Evolutionary conservation across 2,329 filamentous ascomycete genomes (phyloP).

Genomic region (Fusarium sp.): DNA sequence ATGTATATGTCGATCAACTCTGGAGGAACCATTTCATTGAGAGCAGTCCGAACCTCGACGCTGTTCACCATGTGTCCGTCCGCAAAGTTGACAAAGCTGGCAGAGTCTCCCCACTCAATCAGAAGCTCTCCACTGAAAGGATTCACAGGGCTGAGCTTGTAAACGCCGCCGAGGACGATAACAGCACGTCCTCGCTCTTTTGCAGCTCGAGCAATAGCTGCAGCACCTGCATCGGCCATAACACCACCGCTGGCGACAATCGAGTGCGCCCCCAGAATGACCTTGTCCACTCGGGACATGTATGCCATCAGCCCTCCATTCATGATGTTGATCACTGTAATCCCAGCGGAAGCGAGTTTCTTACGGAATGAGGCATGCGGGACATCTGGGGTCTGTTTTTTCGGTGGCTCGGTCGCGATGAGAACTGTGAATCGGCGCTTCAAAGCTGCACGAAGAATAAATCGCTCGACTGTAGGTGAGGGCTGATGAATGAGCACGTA

Average conservation of each 20-base stretch:
- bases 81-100: slow-evolving; percentile 79
- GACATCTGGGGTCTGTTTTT: slow-evolving; percentile 51
- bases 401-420: slow-evolving; percentile 74
- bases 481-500: slow-evolving; percentile 91
- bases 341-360: slow-evolving; percentile 80
- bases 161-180: slow-evolving; percentile 89
- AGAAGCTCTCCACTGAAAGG: slow-evolving; percentile 84
- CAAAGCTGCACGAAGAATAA: slow-evolving; percentile 85
- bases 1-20: slow-evolving; percentile 85
- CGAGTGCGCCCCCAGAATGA: slow-evolving; percentile 87
- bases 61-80: slow-evolving; percentile 83
- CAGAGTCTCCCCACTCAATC: slow-evolving; percentile 87
- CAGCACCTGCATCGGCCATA: slow-evolving; percentile 85
- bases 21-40: slow-evolving; percentile 85
- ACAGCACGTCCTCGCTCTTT: slow-evolving; percentile 85
- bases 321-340: slow-evolving; percentile 84
- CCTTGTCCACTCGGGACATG: slow-evolving; percentile 96
- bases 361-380: slow-evolving; percentile 74
- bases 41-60: slow-evolving; percentile 80
- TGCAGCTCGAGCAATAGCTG: slow-evolving; percentile 85
- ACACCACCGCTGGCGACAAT: slow-evolving; percentile 91
- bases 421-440: slow-evolving; percentile 95
- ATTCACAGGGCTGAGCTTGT: slow-evolving; percentile 92
- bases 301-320: slow-evolving; percentile 90
- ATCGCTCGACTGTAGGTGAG: slow-evolving; percentile 87